Evolutionary conservation across 2,329 filamentous ascomycete species (phyloP).

Genomic region (Decorospora gaudefroyi): DNA sequence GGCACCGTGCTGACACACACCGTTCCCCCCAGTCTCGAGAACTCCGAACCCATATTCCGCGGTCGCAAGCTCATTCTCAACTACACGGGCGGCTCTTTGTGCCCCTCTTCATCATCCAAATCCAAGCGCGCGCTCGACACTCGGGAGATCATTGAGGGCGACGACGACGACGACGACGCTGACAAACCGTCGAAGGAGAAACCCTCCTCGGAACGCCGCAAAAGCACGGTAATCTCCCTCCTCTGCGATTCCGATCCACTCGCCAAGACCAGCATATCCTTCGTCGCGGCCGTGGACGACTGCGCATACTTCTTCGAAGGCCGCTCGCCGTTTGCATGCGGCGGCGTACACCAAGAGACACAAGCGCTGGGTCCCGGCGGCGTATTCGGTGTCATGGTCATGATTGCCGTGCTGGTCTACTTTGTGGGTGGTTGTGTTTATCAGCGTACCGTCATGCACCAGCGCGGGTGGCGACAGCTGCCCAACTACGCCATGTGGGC

Average conservation of each 20-base stretch:
- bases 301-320: conserved; percentile 97
- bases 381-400: conserved; percentile 85
- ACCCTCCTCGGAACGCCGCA: conserved; percentile 60
- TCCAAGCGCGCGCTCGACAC: conserved; percentile 30
- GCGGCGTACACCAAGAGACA: conserved; percentile 63
- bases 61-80: conserved; percentile 66
- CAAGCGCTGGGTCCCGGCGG: conserved; percentile 68
- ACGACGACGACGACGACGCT: conserved; percentile 45
- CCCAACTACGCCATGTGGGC: conserved; percentile 95
- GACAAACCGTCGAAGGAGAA: conserved; percentile 41
- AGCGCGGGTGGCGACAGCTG: conserved; percentile 90
- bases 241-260: conserved; percentile 85
- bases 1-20: conserved; percentile 20
- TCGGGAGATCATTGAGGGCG: conserved; percentile 51
- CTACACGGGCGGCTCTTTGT: conserved; percentile 57
- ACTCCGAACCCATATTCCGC: conserved; percentile 60
- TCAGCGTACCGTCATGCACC: conserved; percentile 90
- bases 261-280: conserved; percentile 72
- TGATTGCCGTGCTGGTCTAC: conserved; percentile 82
- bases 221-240: conserved; percentile 87
- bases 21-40: conserved; percentile 55
- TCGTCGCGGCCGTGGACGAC: conserved; percentile 85
- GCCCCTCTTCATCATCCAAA: conserved; percentile 40
- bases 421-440: conserved; percentile 92
- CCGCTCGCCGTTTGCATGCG: conserved; percentile 83